Base-by-base conservation (phyloP, 306 rosid species). In the Styphnolobium japonicum region DNA sequence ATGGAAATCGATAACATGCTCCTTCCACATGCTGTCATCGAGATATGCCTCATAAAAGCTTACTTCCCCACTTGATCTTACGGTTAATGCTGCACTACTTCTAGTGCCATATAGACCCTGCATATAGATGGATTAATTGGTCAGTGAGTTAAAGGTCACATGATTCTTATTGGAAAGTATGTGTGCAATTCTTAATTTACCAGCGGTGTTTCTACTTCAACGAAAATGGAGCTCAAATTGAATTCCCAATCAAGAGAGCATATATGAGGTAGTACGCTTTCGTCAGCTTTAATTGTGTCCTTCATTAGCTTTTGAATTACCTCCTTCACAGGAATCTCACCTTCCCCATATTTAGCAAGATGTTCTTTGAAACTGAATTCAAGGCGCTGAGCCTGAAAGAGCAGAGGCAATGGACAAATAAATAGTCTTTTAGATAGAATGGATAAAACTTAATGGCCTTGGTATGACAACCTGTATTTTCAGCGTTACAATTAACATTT, bases 21-120 rank as follows among this genome's bases (percentile, higher is more conserved):
- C 92, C 83, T 91, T 87, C 93, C 96, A 89, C 9, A 16, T 52
- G 71, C 25, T 71, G 14, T 51, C 73, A 4, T 84, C 90, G n/a
- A 83, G 80, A 78, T 79, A 79, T 29, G 25, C 15, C 87, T 91
- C 90, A 45, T 74, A 78, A 66, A 87, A 87, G 56, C 53, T 75
- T 8, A 76, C 88, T 51, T 80, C 82, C 4, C 90, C 93, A 27
- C 66, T 69, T 43, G 84, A 76, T 67, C 70, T 85, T 16, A 87
- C 78, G 2, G 86, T 57, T 65, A 89, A 62, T 7, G 90, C 90
- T 40, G 90, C 83, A 29, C 83, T 84, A 71, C 88, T 89, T 67
- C 93, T 88, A 29, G 93, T 89, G 43, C 97, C 93, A 75, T 49
- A 88, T 43, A 64, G 67, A 81, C 93, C 93, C 92, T 86, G 76